Base-by-base conservation (phyloP, 352 stramenopile genomes). In the Aphanomyces astaci region DNA sequence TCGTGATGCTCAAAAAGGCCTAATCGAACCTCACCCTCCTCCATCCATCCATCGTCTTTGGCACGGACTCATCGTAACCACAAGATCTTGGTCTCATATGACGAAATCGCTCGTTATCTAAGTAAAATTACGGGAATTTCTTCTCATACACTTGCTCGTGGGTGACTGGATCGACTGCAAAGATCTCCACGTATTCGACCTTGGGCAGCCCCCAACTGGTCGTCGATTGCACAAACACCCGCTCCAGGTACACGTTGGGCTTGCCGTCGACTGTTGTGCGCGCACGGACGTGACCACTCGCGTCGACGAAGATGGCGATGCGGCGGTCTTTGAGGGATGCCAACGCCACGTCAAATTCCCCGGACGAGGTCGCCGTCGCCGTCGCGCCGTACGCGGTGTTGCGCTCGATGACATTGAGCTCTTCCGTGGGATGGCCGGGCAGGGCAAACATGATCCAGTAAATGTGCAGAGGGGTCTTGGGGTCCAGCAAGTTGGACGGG, bases 361-460 rank as follows among this genome's bases (percentile, higher is more conserved):
- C 75, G 32, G 63, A 62, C 25, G 80, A 73, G 49, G 77, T 15
- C 27, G 62, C 24, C 22, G 48, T 39, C 57, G 72, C 78, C 5
- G 76, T 80, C 7, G 80, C 81, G 64, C 85, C 85, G 64, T 94
- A 94, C 24, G 85, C 85, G 15, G 77, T 90, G 69, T 89, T 94
- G 56, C 85, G 80, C 72, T 94, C 85, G 59, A 94, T 87, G 80
- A 92, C 88, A 66, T 87, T 94, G 45, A 94, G 78, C 28, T 92
- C 85, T 63, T 94, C 85, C 17, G 76, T 76, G 10, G 56, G 56
- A 27, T 75, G 72, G 40, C 81, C 82, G 22, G 73, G 72, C 72
- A 91, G 90, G 67, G 90, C 84, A 71, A 88, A 94, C 85, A 94
- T 94, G 74, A 92, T 86, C 85, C 85, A 94, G 66, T 78, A 94